phyloP scores from a whole-genome alignment of 495 filamentous ascomycete genomes.

The Hypoxylon subgilvum region DNA sequence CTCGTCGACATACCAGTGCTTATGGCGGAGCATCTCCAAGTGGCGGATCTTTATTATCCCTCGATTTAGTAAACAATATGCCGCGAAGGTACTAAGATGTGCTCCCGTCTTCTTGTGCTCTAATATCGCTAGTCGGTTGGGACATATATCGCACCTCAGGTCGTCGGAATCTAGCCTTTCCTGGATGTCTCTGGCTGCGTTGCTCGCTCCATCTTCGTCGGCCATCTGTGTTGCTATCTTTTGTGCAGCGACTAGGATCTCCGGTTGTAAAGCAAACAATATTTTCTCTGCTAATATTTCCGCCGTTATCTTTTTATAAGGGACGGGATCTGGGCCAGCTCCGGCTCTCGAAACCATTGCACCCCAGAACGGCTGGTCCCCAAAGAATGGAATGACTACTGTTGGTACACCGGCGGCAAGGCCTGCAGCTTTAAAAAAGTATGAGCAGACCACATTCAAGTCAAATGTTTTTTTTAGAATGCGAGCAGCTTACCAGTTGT shows the following conservation, averaged over 20 bases:
- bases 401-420: slow-evolving; percentile 65
- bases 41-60: slow-evolving; percentile 2
- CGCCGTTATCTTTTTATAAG: slow-evolving; percentile 51
- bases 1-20: slow-evolving; percentile 64
- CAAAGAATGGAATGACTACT: slow-evolving; percentile 69
- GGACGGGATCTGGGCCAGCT: slow-evolving; percentile 55
- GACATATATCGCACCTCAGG: slow-evolving; percentile 55
- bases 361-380: slow-evolving; percentile 67
- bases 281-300: slow-evolving; percentile 53
- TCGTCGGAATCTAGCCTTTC: slow-evolving; percentile 4
- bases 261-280: slow-evolving; percentile 42
- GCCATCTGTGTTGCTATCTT: slow-evolving; percentile 51
- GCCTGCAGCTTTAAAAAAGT: slow-evolving; percentile 65
- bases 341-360: slow-evolving; percentile 59
- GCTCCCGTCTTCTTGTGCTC: slow-evolving; percentile 22
- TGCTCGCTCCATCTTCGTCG: slow-evolving; percentile 42
- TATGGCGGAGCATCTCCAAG: slow-evolving; percentile 44
- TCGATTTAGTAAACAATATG: slow-evolving; percentile 2
- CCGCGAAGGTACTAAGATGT: slow-evolving; percentile 19
- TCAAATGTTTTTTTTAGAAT: too few species aligned
- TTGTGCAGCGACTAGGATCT: slow-evolving; percentile 51
- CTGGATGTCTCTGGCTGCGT: slow-evolving; percentile 45
- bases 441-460: too few species aligned
- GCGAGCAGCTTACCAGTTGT: too few species aligned
- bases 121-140: slow-evolving; percentile 43